Evolutionary conservation across 345 rosid genomes (phyloP).

Genomic region (Aethionema arabicum): DNA sequence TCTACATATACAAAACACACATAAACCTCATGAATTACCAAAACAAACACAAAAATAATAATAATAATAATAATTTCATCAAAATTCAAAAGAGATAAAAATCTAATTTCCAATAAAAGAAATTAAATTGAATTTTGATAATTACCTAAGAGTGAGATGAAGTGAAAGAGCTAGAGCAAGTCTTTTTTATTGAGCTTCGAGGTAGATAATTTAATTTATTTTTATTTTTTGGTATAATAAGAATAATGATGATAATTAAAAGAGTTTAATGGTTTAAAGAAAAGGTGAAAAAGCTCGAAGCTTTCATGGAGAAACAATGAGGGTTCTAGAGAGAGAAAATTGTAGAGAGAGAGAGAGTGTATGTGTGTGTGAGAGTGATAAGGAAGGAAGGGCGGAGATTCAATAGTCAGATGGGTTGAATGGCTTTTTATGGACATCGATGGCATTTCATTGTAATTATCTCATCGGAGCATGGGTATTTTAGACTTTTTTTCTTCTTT

Average conservation of each 20-base stretch:
- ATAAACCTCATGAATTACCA: slow-evolving; percentile 16
- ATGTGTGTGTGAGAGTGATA: slow-evolving; percentile 56
- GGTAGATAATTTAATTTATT: neutral
- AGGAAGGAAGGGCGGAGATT: slow-evolving; percentile 99
- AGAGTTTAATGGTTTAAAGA: slow-evolving; percentile 37
- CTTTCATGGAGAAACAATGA: slow-evolving; percentile 33
- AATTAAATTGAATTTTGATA: neutral
- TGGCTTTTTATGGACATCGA: slow-evolving; percentile 58
- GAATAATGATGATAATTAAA: slow-evolving; percentile 1
- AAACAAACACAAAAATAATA: neutral
- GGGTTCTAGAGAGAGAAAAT: slow-evolving; percentile 31
- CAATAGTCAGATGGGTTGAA: slow-evolving; percentile 53
- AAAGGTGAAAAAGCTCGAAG: slow-evolving; percentile 32
- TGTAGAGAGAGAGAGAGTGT: slow-evolving; percentile 32
- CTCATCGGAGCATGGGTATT: slow-evolving; percentile 23
- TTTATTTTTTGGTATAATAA: neutral
- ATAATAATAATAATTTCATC: too few species aligned
- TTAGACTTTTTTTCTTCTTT: neutral
- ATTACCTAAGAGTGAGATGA: slow-evolving; percentile 26
- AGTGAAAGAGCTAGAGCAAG: slow-evolving; percentile 15
- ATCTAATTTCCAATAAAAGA: too few species aligned
- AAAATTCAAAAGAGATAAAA: neutral
- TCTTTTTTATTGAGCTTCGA: slow-evolving; percentile 13
- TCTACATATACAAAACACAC: neutral
- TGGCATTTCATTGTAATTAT: slow-evolving; percentile 41